A percentile compares a stretch with the other conserved stretches of the same genome.
Evolutionary conservation across 78 protist species (phyloP).

Genomic region (Tieghemostelium lacteum): DNA sequence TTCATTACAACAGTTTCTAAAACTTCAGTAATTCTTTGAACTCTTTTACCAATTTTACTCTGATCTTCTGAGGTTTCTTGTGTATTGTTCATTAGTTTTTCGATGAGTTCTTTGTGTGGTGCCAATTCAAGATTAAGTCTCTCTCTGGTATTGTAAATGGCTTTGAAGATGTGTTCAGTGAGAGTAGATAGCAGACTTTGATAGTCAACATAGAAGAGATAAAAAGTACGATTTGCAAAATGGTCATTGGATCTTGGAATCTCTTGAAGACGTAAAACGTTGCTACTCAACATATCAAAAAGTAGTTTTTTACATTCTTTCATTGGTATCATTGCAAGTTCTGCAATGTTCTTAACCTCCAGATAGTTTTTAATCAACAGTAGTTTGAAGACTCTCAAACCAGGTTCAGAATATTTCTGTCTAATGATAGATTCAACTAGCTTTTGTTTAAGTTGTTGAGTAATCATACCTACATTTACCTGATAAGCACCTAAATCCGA

Average conservation of each 20-base stretch:
- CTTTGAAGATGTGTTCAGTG: slow-evolving; percentile 62
- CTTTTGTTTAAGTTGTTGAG: slow-evolving; percentile 49
- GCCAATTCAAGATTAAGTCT: slow-evolving; percentile 22
- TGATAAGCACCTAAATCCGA: slow-evolving; percentile 42
- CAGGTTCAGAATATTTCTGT: slow-evolving; percentile 44
- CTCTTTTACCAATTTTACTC: slow-evolving; percentile 9
- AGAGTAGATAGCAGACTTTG: neutral
- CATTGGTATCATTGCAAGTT: slow-evolving; percentile 58
- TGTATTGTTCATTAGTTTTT: neutral
- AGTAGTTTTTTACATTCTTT: slow-evolving; percentile 28
- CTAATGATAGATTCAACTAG: slow-evolving; percentile 64
- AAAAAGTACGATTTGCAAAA: slow-evolving; percentile 62
- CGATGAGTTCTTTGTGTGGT: slow-evolving; percentile 37
- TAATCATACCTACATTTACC: slow-evolving; percentile 44
- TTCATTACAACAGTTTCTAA: slow-evolving; percentile 40
- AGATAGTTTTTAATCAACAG: slow-evolving; percentile 52
- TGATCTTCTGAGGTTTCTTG: slow-evolving; percentile 58
- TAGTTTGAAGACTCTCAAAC: slow-evolving; percentile 59
- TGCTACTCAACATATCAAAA: slow-evolving; percentile 60
- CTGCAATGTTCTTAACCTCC: slow-evolving; percentile 72
- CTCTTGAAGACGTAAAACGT: slow-evolving; percentile 57
- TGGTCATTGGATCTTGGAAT: slow-evolving; percentile 60
- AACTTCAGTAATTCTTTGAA: slow-evolving; percentile 40
- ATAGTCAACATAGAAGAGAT: slow-evolving; percentile 59
- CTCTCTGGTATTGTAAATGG: slow-evolving; percentile 50